Evolutionary conservation across 2,329 filamentous ascomycete genomes (phyloP).

Genomic region (Colletotrichum filicis): DNA sequence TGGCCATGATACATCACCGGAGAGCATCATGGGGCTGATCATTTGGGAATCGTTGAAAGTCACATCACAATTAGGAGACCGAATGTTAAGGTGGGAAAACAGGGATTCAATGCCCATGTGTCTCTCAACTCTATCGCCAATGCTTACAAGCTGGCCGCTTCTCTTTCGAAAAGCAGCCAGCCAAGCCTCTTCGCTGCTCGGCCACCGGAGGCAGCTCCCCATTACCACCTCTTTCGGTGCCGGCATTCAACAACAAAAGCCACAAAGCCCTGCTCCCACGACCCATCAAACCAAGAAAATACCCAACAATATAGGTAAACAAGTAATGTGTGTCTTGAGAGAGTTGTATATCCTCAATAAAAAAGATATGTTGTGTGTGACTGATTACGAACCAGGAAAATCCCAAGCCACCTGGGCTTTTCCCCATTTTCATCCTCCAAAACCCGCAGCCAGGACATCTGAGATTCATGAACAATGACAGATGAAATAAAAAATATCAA

Average conservation of each 20-base stretch:
- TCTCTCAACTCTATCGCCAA: constrained; percentile 34
- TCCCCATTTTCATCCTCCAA: constrained; percentile 46
- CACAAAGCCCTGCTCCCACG: constrained; percentile 13
- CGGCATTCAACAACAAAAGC: constrained; percentile 26
- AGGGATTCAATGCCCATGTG: constrained; percentile 34
- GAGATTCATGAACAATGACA: constrained; percentile 38
- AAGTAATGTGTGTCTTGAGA: constrained; percentile 21
- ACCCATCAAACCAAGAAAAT: constrained; percentile 31
- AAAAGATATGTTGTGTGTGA: constrained; percentile 14
- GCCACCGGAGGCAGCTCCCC: constrained; percentile 11
- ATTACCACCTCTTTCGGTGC: constrained; percentile 3
- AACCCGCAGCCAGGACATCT: constrained; percentile 33
- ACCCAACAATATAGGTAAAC: constrained; percentile 24
- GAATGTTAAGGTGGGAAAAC: constrained; percentile 22
- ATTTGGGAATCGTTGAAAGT: too few species aligned
- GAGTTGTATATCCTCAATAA: constrained; percentile 23
- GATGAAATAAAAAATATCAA: constrained; percentile 40
- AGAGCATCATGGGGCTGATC: too few species aligned
- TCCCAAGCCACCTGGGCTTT: constrained; percentile 51
- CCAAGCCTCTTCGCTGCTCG: constrained; percentile 23
- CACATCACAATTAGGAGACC: not conserved
- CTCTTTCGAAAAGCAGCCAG: constrained; percentile 33
- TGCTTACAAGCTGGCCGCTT: constrained; percentile 23
- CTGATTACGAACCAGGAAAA: constrained; percentile 39
- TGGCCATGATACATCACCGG: not conserved